A percentile compares a stretch with the other conserved stretches of the same genome.
These are phyloP conservation scores for Vitis hybrid DNA, from an alignment of 177 flowering plant species.

Conservation along the genomic window DNA sequence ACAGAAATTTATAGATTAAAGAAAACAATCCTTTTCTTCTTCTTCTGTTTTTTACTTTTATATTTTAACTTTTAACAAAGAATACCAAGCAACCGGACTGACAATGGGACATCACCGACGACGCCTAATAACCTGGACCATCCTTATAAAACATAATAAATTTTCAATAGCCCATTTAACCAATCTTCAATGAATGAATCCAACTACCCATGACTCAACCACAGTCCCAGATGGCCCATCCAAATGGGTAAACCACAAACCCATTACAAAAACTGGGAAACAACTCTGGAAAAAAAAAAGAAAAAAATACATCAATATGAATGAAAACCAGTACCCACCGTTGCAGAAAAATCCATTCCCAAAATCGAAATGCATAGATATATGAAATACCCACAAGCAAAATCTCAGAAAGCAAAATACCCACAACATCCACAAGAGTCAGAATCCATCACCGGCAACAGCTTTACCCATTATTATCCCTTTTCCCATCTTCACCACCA, in stretches of 20 bases:
- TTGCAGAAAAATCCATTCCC: no score
- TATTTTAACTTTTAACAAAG: no score
- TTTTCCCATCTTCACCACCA: slow-evolving; percentile 8
- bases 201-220: neutral
- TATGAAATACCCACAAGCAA: neutral
- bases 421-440: neutral
- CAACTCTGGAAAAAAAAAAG: neutral
- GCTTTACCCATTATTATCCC: neutral
- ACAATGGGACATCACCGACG: neutral
- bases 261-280: neutral
- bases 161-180: neutral
- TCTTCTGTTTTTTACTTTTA: neutral
- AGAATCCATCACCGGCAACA: neutral
- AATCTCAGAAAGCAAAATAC: neutral
- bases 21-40: neutral
- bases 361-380: neutral
- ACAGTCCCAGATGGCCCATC: neutral
- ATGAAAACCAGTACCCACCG: no score
- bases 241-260: neutral
- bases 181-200: neutral
- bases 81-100: neutral
- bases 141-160: neutral
- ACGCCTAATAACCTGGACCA: neutral
- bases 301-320: no score
- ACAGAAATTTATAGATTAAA: neutral